Percentiles rank a stretch among this genome's conserved stretches.
Evolutionary conservation across 805 yeast genomes (phyloP).

Genomic region (Zygosaccharomyces rouxii): DNA sequence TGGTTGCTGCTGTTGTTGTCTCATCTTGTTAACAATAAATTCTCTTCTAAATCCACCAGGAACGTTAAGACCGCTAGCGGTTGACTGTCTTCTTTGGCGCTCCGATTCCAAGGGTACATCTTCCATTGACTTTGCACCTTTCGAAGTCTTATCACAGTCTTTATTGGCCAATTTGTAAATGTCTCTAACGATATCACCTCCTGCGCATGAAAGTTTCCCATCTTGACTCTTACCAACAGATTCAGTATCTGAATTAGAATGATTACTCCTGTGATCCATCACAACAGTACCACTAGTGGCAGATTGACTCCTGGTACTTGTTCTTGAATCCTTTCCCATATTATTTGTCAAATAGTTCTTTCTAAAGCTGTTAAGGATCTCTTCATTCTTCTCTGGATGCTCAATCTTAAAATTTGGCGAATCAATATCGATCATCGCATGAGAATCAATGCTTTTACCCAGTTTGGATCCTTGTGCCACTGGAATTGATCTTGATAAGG

Average conservation of each 20-base stretch:
- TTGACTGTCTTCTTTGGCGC: conserved; percentile 49
- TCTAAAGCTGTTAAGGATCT: conserved; percentile 32
- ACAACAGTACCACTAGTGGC: conserved; percentile 4
- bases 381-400: conserved; percentile 25
- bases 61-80: conserved; percentile 64
- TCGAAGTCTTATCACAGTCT: conserved; percentile 3
- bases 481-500: conserved; percentile 11
- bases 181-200: conserved; percentile 39
- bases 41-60: conserved; percentile 85
- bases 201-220: conserved; percentile 22
- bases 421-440: conserved; percentile 26
- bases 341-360: conserved; percentile 27
- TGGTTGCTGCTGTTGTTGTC: conserved; percentile 26
- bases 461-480: conserved; percentile 8
- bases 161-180: conserved; percentile 28
- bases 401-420: conserved; percentile 33
- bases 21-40: conserved; percentile 44
- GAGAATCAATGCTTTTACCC: conserved; percentile 23
- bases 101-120: conserved; percentile 22
- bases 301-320: conserved; percentile 5
- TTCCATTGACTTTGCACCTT: conserved; percentile 22
- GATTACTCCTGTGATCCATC: conserved; percentile 8
- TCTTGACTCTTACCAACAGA: conserved; percentile 4
- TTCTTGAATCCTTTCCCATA: conserved; percentile 7
- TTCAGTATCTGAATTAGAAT: conserved; percentile 2